A percentile compares a stretch with the other conserved stretches of the same genome.
Evolutionary conservation across 805 yeast species (phyloP).

Genomic region (Myxozyma sirexii): DNA sequence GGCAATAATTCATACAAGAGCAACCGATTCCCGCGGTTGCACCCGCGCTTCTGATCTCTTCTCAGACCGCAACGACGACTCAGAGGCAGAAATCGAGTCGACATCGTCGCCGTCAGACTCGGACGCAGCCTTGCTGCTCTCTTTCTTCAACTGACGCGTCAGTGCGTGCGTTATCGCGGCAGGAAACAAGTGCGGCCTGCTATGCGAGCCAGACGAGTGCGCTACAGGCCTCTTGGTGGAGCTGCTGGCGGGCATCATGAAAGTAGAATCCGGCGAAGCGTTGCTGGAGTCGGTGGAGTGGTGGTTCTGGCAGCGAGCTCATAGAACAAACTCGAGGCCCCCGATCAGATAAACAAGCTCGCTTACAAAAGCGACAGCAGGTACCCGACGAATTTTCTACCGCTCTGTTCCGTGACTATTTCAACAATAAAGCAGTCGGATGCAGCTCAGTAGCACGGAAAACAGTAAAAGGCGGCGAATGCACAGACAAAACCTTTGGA

Average conservation of each 20-base stretch:
- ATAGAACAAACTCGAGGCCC: background rate
- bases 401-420: too few species aligned
- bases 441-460: too few species aligned
- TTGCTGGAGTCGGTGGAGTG: background rate
- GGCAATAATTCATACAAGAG: background rate
- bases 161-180: slow-evolving; percentile 17
- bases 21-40: background rate
- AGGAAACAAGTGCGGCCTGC: slow-evolving; percentile 6
- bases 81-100: background rate
- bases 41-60: background rate
- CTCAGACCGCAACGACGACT: background rate
- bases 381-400: background rate
- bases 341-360: background rate
- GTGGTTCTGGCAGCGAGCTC: background rate
- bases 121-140: background rate
- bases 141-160: slow-evolving; percentile 15
- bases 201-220: background rate
- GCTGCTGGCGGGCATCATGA: background rate
- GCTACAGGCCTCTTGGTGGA: background rate
- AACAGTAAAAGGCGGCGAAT: too few species aligned
- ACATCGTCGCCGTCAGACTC: background rate
- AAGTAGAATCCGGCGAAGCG: too few species aligned
- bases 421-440: too few species aligned
- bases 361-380: background rate
- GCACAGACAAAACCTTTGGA: too few species aligned